phyloP scores from a whole-genome alignment of 148 eudicot species.

The Vaccinium vitisidaea region DNA sequence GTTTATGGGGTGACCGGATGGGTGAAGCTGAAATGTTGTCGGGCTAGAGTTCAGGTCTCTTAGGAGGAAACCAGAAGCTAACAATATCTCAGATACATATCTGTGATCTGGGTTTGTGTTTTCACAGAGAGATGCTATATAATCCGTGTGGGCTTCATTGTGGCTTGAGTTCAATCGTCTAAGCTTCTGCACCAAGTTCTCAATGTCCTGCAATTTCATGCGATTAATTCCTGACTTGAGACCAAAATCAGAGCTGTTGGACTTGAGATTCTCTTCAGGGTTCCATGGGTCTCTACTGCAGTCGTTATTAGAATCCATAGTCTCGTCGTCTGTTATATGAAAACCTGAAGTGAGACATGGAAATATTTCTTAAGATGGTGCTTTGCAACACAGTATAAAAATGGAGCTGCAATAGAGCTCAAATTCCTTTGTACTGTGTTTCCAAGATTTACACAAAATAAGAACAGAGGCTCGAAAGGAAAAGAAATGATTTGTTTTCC shows the following conservation, averaged over 20 bases:
- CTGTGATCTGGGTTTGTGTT: constrained; percentile 76
- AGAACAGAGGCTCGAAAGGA: background rate
- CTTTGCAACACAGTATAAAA: background rate
- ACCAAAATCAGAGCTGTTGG: constrained; percentile 25
- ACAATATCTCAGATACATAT: constrained; percentile 80
- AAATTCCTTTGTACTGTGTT: background rate
- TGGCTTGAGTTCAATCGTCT: constrained; percentile 74
- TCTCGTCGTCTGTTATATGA: constrained; percentile 26
- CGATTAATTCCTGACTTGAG: constrained; percentile 52
- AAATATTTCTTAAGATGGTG: background rate
- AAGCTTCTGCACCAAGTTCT: constrained; percentile 79
- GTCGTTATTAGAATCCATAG: constrained; percentile 25
- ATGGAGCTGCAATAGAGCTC: background rate
- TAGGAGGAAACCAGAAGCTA: constrained; percentile 89
- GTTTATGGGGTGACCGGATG: constrained; percentile 81
- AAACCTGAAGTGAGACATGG: background rate
- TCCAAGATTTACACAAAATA: background rate
- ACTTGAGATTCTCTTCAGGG: constrained; percentile 25
- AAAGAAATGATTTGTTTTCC: background rate
- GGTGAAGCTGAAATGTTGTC: constrained; percentile 66
- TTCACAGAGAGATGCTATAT: constrained; percentile 87
- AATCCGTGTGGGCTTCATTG: constrained; percentile 71
- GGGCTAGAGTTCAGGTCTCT: constrained; percentile 68
- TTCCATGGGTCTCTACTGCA: constrained; percentile 29
- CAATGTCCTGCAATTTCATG: constrained; percentile 69